Evolutionary conservation across 2,329 filamentous ascomycete species (phyloP).

Genomic region (Colletotrichum somersetense): DNA sequence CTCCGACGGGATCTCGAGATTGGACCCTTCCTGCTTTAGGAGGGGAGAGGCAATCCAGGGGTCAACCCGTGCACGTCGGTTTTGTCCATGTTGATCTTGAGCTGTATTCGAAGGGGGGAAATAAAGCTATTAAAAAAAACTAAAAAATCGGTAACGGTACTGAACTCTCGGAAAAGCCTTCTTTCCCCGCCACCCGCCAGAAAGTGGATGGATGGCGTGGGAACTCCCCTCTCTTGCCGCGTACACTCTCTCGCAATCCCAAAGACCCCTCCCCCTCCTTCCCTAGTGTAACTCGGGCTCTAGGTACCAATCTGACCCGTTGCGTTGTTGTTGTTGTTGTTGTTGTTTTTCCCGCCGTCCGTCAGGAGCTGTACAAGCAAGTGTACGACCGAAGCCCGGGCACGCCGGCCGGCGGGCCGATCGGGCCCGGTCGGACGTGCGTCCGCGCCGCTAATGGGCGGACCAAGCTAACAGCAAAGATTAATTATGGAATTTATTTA

Average conservation of each 20-base stretch:
- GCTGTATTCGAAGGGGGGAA: neutral
- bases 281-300: no score
- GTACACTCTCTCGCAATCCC: neutral
- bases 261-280: neutral
- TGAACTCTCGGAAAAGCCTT: neutral
- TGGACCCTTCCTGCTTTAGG: slow-evolving; percentile 10
- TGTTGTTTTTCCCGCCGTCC: neutral
- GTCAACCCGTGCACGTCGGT: slow-evolving; percentile 26
- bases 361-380: neutral
- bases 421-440: neutral
- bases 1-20: slow-evolving; percentile 7
- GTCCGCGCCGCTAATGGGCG: neutral
- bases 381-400: neutral
- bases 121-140: neutral
- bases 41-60: slow-evolving; percentile 8
- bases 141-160: neutral
- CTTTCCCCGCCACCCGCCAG: neutral
- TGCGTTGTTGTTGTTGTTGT: neutral
- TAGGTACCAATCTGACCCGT: slow-evolving; percentile 2
- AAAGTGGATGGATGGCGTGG: neutral
- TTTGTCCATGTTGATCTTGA: slow-evolving; percentile 21
- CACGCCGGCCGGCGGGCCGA: no score
- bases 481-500: neutral
- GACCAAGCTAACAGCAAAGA: neutral
- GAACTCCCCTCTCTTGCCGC: neutral